Conservation (phyloP, 228 moss, liverwort and hornwort species). For the Sphagnum magellanicum region DNA sequence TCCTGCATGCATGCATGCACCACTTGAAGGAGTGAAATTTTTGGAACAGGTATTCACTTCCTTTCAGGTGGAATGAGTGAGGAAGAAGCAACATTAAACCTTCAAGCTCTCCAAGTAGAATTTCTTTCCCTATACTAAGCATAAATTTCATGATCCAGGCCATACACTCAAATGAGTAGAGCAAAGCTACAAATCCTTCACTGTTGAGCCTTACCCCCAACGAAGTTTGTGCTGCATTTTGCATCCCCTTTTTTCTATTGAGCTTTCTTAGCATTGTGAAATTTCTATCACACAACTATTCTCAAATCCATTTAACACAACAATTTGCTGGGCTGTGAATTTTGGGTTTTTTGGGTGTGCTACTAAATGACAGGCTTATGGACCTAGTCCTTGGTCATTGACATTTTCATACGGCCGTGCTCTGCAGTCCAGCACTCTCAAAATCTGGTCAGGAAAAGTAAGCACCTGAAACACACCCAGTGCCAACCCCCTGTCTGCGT, state of each 20-base stretch:
- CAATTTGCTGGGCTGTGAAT: no score
- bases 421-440: constrained; percentile 91
- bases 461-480: background rate
- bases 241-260: background rate
- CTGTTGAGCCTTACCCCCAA: background rate
- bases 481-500: no score
- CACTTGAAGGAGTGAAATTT: no score
- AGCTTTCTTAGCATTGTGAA: background rate
- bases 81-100: constrained; percentile 95
- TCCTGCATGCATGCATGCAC: no score
- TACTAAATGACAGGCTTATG: constrained; percentile 43
- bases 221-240: no score
- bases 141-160: background rate
- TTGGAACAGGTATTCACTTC: constrained; percentile 82
- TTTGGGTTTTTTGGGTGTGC: no score
- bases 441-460: constrained; percentile 94
- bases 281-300: no score
- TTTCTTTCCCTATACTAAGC: background rate
- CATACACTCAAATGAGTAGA: background rate
- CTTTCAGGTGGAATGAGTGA: constrained; percentile 98
- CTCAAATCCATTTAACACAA: no score
- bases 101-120: constrained; percentile 88
- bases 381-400: constrained; percentile 96
- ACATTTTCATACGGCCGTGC: constrained; percentile 97
- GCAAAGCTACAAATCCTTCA: background rate